phyloP scores from a whole-genome alignment of 768 basidiomycete genomes.

The Termitomyces sp. region DNA sequence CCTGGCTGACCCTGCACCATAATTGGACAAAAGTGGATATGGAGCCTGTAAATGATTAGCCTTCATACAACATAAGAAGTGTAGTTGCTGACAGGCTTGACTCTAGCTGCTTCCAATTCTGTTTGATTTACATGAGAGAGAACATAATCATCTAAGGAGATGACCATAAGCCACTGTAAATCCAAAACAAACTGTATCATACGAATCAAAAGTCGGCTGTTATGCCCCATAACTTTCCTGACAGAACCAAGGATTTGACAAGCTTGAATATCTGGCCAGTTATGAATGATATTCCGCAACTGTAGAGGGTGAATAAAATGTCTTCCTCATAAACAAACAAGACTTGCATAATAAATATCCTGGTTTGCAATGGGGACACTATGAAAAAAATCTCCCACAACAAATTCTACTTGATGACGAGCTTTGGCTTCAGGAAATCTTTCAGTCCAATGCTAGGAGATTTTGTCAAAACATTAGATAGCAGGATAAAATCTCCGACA shows the following conservation, averaged over 20 bases:
- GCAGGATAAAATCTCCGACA: neutral
- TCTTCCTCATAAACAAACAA: neutral
- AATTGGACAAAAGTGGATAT: constrained; percentile 41
- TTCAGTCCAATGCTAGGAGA: constrained; percentile 2
- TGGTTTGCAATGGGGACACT: constrained; percentile 29
- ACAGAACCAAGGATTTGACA: constrained; percentile 25
- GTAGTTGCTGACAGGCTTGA: neutral
- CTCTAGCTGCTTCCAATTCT: neutral
- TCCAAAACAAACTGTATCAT: neutral
- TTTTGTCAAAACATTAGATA: neutral
- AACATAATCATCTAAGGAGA: constrained; percentile 3
- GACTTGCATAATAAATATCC: constrained; percentile 39
- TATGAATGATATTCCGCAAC: neutral
- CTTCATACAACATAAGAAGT: neutral
- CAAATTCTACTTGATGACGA: constrained; percentile 27
- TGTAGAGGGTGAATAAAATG: neutral
- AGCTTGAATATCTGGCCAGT: constrained; percentile 26
- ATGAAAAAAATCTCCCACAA: constrained; percentile 34
- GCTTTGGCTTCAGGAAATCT: constrained; percentile 29
- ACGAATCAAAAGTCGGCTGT: constrained; percentile 13
- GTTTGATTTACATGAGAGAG: neutral
- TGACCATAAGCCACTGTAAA: neutral
- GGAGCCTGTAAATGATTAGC: constrained; percentile 25
- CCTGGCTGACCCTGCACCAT: constrained; percentile 33
- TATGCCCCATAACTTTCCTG: constrained; percentile 25